Base-by-base conservation (phyloP, 148 eudicot species). In the Bassia scoparia region DNA sequence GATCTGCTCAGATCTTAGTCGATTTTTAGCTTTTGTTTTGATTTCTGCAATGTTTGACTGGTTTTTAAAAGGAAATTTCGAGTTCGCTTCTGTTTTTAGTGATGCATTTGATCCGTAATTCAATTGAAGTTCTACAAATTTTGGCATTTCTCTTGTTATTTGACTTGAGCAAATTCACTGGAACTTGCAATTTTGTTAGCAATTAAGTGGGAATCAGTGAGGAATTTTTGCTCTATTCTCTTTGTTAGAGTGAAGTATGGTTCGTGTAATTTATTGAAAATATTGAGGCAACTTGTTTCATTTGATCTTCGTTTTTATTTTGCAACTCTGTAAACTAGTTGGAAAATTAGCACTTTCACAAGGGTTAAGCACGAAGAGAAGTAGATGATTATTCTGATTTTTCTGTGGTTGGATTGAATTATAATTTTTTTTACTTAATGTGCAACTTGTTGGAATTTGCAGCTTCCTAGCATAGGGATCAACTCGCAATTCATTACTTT, bases 391-490 rank as follows among this genome's bases (percentile, higher is more conserved):
- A n/a, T 24, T 7, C 5, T 20, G 33, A 0, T 24, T 24, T 4
- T 24, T 66, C 0, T 24, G 16, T 24, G 20, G 3, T 15, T 43
- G 46, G 35, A 70, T 14, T 70, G 61, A 54, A 7, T 46, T 27
- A 33, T 12, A 14, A 1, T 24, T 54, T 8, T 24, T 49, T 1
- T 33, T 41, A n/a, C n/a, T n/a, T n/a, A n/a, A n/a, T n/a, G n/a
- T 7, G 10, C 37, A 24, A 55, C 38, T 35, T 18, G 6, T 6
- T 31, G 41, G 61, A 23, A 75, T 71, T 74, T 79, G 85, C 92
- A 89, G 95, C 74, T 93, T 66, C 87, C 96, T 23, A 93, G 90
- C 80, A 46, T 90, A 58, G 98, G 98, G 81, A 90, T 93, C 80
- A 90, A 83, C 73, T 82, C 85, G 3, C 98, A 93, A 71, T 93